Base-by-base conservation (phyloP, 2,329 filamentous ascomycete genomes). In the Tolypocladium sp. region DNA sequence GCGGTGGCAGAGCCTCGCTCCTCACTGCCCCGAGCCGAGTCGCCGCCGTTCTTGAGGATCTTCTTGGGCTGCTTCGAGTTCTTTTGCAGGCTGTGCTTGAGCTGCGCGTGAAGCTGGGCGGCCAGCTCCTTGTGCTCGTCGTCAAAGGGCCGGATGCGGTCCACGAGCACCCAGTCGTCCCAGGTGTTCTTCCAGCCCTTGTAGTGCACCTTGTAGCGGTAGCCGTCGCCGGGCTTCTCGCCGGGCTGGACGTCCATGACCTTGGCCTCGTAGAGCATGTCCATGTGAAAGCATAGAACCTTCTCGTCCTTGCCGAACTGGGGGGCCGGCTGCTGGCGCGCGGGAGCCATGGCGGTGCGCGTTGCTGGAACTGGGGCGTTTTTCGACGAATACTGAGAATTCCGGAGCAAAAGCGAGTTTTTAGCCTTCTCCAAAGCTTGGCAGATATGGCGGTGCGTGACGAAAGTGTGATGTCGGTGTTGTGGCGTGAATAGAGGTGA, bases 121-220 rank as follows among this genome's bases (percentile, higher is more conserved):
- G 93, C 92, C 42, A 99, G 83, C 71, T 96, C 91, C 70, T 91
- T 90, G 76, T 97, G 97, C 76, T 97, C 94, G 59, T 96, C 91
- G 57, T 88, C 96, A 72, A 93, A 89, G 77, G 97, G 97, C 70
- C 92, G 88, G 62, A 99, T 88, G 65, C 94, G 90, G 73, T 97
- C 93, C 74, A 92, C 87, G 27, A 90, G 85, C 52, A 97, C 94
- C 93, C 93, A 97, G 77, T 99, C 94, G 77, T 99, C 94, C 94
- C 94, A 99, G 82, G 92, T 97, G 74, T 93, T 92, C 81, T 99
- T 99, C 94, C 94, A 99, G 69, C 94, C 94, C 76, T 97, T 97
- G 79, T 99, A 99, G 76, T 99, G 94, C 58, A 99, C 90, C 70
- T 90, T 90, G 78, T 96, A 99, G 72, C 91, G 86, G 70, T 86